These are phyloP conservation scores for Hymenoscyphus fraxineus DNA, from an alignment of 2,329 filamentous ascomycete genomes.

Conservation along the genomic window DNA sequence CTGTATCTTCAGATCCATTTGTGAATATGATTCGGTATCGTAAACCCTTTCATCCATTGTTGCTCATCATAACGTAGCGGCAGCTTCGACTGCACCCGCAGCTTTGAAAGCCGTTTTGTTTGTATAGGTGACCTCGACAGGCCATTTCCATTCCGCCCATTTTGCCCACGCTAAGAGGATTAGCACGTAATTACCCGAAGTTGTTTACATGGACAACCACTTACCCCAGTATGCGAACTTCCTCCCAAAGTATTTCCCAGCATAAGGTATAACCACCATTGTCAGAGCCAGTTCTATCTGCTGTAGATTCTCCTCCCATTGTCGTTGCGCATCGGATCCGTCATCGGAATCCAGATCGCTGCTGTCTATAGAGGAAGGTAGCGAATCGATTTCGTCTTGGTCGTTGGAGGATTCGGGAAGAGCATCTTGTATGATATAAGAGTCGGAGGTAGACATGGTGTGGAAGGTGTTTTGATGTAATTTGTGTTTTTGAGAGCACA, in stretches of 20 bases:
- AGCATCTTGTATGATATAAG: constrained; percentile 35
- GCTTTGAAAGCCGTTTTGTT: constrained; percentile 61
- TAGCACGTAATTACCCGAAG: not conserved
- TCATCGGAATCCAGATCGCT: constrained; percentile 53
- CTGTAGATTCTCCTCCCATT: constrained; percentile 93
- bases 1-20: not conserved
- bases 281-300: constrained; percentile 89
- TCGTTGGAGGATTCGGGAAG: constrained; percentile 51
- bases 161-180: constrained; percentile 71
- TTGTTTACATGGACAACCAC: constrained; percentile 34
- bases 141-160: constrained; percentile 94
- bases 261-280: constrained; percentile 90
- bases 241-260: constrained; percentile 91
- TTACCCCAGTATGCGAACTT: constrained; percentile 96
- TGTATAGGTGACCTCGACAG: constrained; percentile 66
- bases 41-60: not conserved
- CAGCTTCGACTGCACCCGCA: constrained; percentile 60
- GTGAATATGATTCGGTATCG: not conserved
- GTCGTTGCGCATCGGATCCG: constrained; percentile 78
- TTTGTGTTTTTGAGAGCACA: constrained; percentile 13
- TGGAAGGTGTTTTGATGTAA: not conserved
- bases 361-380: constrained; percentile 54
- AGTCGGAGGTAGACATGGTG: constrained; percentile 32
- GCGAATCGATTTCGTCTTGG: constrained; percentile 58
- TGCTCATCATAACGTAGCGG: constrained; percentile 32